Percentiles rank a stretch among this genome's conserved stretches.
Conservation (phyloP, 2,329 filamentous ascomycete genomes). For the Basipetospora chlamydospora region DNA sequence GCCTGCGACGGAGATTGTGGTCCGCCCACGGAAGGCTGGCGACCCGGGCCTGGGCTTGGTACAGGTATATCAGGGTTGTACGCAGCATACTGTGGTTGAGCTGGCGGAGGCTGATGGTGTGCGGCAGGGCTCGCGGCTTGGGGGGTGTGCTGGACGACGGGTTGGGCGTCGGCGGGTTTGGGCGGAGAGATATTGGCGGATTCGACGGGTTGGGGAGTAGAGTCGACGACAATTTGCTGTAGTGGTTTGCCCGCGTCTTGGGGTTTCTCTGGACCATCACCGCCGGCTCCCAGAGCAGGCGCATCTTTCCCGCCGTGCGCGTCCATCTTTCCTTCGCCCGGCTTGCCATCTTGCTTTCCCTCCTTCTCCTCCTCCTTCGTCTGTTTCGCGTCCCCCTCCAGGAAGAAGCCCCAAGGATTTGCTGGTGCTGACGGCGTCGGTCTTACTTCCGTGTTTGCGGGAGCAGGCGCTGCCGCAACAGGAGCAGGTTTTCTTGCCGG, state of each 20-base stretch:
- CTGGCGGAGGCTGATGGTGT: too few species aligned
- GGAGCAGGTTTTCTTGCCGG: not conserved
- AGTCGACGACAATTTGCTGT: too few species aligned
- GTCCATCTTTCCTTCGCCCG: not conserved
- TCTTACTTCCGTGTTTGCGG: not conserved
- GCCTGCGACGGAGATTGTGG: too few species aligned
- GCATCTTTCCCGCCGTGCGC: not conserved
- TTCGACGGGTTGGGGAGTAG: not conserved
- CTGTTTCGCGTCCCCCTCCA: conserved; percentile 7
- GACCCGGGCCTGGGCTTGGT: not conserved
- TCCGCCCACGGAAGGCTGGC: not conserved
- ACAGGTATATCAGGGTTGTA: not conserved
- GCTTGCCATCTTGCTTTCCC: not conserved
- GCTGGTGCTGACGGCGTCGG: conserved; percentile 1
- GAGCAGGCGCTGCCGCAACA: not conserved
- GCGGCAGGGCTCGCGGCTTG: too few species aligned
- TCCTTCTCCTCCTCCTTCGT: not conserved
- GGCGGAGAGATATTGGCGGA: not conserved
- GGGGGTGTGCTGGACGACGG: too few species aligned
- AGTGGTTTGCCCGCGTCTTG: not conserved
- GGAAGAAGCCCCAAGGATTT: conserved; percentile 10
- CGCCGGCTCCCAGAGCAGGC: not conserved
- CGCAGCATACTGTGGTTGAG: not conserved
- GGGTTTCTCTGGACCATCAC: not conserved
- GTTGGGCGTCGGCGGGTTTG: not conserved